Conservation (phyloP, 2,329 filamentous ascomycete species). For the Curvularia lunata region DNA sequence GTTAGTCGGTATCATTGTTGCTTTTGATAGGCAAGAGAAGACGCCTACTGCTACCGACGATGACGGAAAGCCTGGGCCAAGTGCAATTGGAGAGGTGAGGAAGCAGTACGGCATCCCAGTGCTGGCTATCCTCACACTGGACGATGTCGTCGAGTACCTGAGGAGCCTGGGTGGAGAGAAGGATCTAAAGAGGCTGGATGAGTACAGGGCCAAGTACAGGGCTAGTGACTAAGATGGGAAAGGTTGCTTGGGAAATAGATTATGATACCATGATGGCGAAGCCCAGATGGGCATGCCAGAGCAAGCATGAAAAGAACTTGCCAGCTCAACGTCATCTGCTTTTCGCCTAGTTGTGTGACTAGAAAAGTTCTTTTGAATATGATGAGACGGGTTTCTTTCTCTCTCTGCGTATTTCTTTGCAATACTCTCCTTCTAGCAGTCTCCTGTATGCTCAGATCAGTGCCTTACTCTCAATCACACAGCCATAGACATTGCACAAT, state of each 20-base stretch:
- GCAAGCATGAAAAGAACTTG: not conserved
- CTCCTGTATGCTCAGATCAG: not conserved
- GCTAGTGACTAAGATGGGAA: slow-evolving; percentile 42
- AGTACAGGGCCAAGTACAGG: slow-evolving; percentile 50
- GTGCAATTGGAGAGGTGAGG: slow-evolving; percentile 84
- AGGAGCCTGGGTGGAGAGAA: slow-evolving; percentile 53
- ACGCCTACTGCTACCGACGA: slow-evolving; percentile 66
- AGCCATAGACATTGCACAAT: not conserved
- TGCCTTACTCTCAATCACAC: not conserved
- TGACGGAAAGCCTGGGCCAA: slow-evolving; percentile 72
- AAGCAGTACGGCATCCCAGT: slow-evolving; percentile 86
- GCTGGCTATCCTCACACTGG: slow-evolving; percentile 79
- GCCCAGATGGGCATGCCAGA: not conserved
- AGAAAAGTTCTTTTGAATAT: not conserved
- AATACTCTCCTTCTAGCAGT: not conserved
- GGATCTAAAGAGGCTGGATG: slow-evolving; percentile 52
- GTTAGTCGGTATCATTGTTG: slow-evolving; percentile 86
- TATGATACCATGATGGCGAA: slow-evolving; percentile 1
- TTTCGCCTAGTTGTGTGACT: not conserved
- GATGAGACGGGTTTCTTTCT: not conserved
- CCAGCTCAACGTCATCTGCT: not conserved
- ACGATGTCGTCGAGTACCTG: slow-evolving; percentile 69
- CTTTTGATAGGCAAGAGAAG: slow-evolving; percentile 86
- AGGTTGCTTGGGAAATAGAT: not conserved
- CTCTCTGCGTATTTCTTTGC: not conserved